These are phyloP conservation scores for Leishmania arabica DNA, from an alignment of 208 protist species.

Conservation along the genomic window DNA sequence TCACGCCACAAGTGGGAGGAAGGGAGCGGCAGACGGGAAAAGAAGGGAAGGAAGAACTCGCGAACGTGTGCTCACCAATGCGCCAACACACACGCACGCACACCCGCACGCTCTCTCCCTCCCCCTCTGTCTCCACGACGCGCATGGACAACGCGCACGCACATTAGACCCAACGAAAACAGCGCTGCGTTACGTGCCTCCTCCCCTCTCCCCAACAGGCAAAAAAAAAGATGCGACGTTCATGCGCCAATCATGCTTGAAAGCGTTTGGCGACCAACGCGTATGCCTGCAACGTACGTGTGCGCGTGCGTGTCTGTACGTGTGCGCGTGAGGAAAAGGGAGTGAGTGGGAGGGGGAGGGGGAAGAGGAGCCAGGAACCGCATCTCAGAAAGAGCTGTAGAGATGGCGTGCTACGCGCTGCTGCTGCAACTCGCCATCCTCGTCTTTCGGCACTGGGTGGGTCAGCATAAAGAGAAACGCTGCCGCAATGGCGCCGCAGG, in stretches of 20 bases:
- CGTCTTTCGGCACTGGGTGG: constrained; percentile 60
- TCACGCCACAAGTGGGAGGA: neutral
- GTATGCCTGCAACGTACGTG: neutral
- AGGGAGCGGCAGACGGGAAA: neutral
- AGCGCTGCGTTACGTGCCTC: neutral
- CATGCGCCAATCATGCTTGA: neutral
- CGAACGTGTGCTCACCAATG: neutral
- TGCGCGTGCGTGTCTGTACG: neutral
- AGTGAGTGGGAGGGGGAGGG: neutral
- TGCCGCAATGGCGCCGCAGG: constrained; percentile 57
- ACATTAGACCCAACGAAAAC: neutral
- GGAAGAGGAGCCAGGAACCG: neutral
- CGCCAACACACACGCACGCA: neutral
- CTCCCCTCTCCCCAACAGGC: neutral
- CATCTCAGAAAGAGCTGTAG: constrained; percentile 27
- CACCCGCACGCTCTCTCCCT: neutral
- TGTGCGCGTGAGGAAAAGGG: neutral
- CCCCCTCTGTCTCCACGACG: neutral
- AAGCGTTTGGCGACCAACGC: neutral
- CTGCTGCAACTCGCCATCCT: constrained; percentile 54
- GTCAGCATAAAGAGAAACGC: constrained; percentile 80
- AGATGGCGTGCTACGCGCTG: constrained; percentile 51
- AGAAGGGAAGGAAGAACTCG: neutral
- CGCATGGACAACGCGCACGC: neutral
- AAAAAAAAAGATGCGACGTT: neutral